These are phyloP conservation scores for Pascua sp. DNA, from an alignment of 1,284 basidiomycete species.

Conservation along the genomic window DNA sequence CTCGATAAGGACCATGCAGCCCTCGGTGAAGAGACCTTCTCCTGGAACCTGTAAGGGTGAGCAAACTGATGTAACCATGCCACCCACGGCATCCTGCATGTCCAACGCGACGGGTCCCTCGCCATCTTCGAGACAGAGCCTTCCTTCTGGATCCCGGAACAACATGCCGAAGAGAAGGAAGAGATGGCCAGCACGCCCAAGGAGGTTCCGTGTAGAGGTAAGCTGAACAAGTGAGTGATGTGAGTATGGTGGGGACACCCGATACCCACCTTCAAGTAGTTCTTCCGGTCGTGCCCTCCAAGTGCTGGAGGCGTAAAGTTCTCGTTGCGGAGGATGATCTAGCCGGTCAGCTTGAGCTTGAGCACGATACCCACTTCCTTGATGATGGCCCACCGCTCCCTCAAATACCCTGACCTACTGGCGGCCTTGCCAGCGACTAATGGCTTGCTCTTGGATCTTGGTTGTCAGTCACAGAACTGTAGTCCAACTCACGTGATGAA, in stretches of 20 bases:
- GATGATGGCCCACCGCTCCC: slow-evolving; percentile 81
- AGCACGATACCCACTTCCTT: slow-evolving; percentile 58
- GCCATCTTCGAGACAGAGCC: slow-evolving; percentile 85
- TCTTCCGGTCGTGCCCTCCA: slow-evolving; percentile 76
- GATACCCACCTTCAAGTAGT: slow-evolving; percentile 70
- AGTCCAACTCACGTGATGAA: slow-evolving; percentile 25
- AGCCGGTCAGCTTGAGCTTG: background rate
- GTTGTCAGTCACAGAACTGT: slow-evolving; percentile 20
- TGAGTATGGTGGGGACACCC: background rate
- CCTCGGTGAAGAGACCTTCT: slow-evolving; percentile 95
- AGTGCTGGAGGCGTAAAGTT: slow-evolving; percentile 93
- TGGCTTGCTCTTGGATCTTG: slow-evolving; percentile 52
- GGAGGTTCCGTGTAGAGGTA: slow-evolving; percentile 91
- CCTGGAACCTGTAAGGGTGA: slow-evolving; percentile 69
- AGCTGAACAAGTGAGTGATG: slow-evolving; percentile 56
- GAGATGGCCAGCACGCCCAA: slow-evolving; percentile 83
- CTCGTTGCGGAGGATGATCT: slow-evolving; percentile 79
- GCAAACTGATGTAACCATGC: background rate
- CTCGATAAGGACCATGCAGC: slow-evolving; percentile 89
- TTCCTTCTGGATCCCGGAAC: slow-evolving; percentile 81
- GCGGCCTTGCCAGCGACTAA: slow-evolving; percentile 74
- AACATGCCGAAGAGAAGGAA: slow-evolving; percentile 95
- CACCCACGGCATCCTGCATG: slow-evolving; percentile 74
- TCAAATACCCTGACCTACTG: slow-evolving; percentile 67
- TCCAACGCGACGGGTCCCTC: slow-evolving; percentile 89